Conservation (phyloP, 1,139 yeast species). For the Protomyces arabidopsidicola region DNA sequence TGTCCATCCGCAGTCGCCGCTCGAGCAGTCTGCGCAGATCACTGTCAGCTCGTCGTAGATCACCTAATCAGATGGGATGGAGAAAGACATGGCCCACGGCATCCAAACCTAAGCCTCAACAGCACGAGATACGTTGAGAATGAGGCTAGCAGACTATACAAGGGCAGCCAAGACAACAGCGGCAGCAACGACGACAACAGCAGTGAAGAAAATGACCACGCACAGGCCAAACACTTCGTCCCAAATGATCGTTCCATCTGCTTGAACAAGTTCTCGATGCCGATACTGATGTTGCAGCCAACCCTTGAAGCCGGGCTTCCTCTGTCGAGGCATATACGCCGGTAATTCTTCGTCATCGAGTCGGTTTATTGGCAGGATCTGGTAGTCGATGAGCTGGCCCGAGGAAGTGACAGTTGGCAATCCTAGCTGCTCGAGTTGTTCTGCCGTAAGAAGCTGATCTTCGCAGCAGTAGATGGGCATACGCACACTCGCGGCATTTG, state of each 20-base stretch:
- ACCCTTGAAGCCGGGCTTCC: neutral
- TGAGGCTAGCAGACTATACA: neutral
- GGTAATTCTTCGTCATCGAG: neutral
- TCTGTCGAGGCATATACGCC: neutral
- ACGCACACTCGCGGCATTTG: neutral
- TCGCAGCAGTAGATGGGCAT: neutral
- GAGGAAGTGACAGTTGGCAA: neutral
- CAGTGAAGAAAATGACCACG: neutral
- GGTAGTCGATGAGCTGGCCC: neutral
- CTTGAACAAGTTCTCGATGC: neutral
- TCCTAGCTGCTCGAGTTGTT: neutral
- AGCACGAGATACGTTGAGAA: too few relatives aligned
- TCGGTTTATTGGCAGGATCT: neutral
- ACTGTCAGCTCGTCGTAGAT: too few relatives aligned
- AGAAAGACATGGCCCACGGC: too few relatives aligned
- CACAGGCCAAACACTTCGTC: neutral
- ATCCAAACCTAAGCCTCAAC: too few relatives aligned
- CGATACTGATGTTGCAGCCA: neutral
- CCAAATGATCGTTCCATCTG: neutral
- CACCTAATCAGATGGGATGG: too few relatives aligned
- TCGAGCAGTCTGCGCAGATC: too few relatives aligned
- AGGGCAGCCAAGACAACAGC: neutral
- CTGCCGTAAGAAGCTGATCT: neutral
- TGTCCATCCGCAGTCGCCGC: too few relatives aligned
- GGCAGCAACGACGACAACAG: neutral